phyloP scores from a whole-genome alignment of 1,284 basidiomycete genomes.

The Rhizopogon hawkerae region DNA sequence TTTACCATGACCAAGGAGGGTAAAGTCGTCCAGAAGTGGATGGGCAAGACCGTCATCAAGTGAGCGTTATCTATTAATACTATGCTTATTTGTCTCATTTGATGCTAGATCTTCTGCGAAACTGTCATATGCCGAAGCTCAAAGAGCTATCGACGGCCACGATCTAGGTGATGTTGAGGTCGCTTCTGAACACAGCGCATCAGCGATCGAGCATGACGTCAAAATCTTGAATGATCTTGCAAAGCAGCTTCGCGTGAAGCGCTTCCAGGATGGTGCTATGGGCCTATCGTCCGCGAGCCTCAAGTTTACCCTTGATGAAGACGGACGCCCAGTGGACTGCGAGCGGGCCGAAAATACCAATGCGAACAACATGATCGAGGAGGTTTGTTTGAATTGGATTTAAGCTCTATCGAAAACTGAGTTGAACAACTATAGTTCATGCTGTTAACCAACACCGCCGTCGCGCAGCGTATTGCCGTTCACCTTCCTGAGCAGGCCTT shows the following conservation, averaged over 20 bases:
- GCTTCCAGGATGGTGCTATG: constrained; percentile 79
- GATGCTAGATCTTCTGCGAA: constrained; percentile 70
- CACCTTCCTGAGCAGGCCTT: constrained; percentile 93
- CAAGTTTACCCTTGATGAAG: constrained; percentile 74
- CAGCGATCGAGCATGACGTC: constrained; percentile 72
- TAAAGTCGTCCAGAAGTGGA: constrained; percentile 81
- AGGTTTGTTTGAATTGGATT: constrained; percentile 42
- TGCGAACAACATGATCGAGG: constrained; percentile 81
- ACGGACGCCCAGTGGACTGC: constrained; percentile 80
- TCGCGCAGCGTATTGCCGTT: constrained; percentile 89
- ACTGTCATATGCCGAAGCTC: constrained; percentile 77
- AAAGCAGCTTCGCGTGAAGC: constrained; percentile 62
- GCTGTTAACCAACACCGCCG: constrained; percentile 83
- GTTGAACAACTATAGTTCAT: constrained; percentile 62
- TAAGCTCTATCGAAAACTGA: constrained; percentile 5
- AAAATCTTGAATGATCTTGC: constrained; percentile 63
- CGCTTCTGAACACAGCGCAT: constrained; percentile 46
- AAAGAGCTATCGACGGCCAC: constrained; percentile 74
- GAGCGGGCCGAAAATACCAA: constrained; percentile 56
- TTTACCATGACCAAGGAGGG: constrained; percentile 85
- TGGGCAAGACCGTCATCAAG: constrained; percentile 89
- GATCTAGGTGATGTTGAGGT: constrained; percentile 46
- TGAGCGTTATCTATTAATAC: constrained; percentile 28
- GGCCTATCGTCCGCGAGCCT: constrained; percentile 67
- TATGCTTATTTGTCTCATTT: constrained; percentile 7